Evolutionary conservation across 306 rosid genomes (phyloP), one percentile per base, ranked within the genome.

Genomic region (Pyrus communis): DNA sequence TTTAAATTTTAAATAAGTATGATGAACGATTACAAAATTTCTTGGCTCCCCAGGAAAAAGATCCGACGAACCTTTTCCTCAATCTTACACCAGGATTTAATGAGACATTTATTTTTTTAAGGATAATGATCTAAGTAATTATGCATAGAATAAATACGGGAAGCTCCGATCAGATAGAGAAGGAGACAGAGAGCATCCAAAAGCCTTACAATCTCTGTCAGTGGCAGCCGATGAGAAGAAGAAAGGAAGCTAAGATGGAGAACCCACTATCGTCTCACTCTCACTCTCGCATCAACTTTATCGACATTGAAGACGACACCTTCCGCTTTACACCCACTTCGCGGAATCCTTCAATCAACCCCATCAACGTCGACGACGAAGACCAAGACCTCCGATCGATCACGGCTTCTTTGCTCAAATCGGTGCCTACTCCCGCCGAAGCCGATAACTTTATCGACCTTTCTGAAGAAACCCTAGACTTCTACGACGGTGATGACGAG

Each of bases 271-370:
- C 23, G 19, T 9, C 31, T 30, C 45, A n/a, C 28, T 22, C 63
- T 58, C 28, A 9, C 35, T 30, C 72, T 52, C 72, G 22, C 27
- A 74, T 21, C 67, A 35, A 80, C 64, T 35, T 69, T 14, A 46
- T 74, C 52, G 35, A 80, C 70, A 31, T 80, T 21, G 83, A 67
- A 21, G 46, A 74, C 40, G 57, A 74, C 38, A n/a, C 67, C n/a
- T 51, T 35, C 33, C 2, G 42, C 71, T 30, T 42, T 28, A 6
- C 28, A 64, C 51, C 63, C 46, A 35, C 58, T 69, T 31, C 33
- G 10, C 43, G 22, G 2, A 22, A 27, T 25, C 58, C 67, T 42
- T 61, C 59, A 1, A 61, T 4, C 27, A 72, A 65, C 52, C 11
- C 83, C 8, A 73, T 79, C 69, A 42, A 67, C 7, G 71, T 60